A percentile compares a stretch with the other conserved stretches of the same genome.
phyloP scores from a whole-genome alignment of 169 alveolate species.

The Plasmodium falciparum region DNA sequence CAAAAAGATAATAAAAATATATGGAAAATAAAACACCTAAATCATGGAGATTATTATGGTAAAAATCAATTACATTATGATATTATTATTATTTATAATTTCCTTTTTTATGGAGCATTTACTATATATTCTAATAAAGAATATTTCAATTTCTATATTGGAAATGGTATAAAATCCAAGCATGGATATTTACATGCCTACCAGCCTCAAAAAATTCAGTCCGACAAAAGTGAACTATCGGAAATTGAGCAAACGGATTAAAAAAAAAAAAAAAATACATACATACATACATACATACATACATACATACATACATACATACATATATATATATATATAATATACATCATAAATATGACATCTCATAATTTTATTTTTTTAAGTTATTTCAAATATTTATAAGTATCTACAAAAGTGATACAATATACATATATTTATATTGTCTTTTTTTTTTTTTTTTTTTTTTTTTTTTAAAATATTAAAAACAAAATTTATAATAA shows the following conservation, averaged over 20 bases:
- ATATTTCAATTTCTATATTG: slow-evolving; percentile 51
- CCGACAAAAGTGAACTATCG: slow-evolving; percentile 66
- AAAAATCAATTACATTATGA: slow-evolving; percentile 29
- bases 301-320: too few species aligned
- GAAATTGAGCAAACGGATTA: slow-evolving; percentile 41
- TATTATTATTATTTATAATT: slow-evolving; percentile 37
- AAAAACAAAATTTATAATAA: not conserved
- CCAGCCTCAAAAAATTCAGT: slow-evolving; percentile 38
- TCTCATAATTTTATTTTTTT: too few species aligned
- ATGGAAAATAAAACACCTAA: slow-evolving; percentile 52
- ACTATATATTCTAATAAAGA: slow-evolving; percentile 43
- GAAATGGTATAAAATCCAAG: slow-evolving; percentile 54
- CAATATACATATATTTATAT: not conserved
- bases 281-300: not conserved
- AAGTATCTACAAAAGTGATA: not conserved
- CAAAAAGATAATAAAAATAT: slow-evolving; percentile 1
- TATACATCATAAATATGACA: too few species aligned
- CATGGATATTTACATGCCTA: slow-evolving; percentile 51
- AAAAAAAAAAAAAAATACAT: slow-evolving; percentile 17
- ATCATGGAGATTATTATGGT: slow-evolving; percentile 54
- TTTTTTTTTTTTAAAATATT: not conserved
- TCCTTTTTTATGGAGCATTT: slow-evolving; percentile 55
- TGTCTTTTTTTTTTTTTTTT: slow-evolving; percentile 1
- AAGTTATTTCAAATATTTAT: too few species aligned
- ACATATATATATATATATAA: too few species aligned